Conservation (phyloP, 768 basidiomycete genomes). For the Lactarius psammicola region DNA sequence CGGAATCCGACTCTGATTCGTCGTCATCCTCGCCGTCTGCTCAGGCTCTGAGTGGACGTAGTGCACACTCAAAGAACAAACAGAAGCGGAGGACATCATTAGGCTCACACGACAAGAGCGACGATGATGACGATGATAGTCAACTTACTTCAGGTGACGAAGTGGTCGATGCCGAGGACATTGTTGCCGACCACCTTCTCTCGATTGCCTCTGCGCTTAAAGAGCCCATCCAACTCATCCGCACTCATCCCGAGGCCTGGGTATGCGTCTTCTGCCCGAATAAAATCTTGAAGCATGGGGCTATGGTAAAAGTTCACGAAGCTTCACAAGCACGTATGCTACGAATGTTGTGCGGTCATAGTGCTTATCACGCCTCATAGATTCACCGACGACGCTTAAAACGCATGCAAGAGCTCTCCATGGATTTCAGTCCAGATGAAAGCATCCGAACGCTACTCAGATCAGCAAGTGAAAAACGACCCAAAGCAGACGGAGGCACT, state of each 20-base stretch:
- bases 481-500: conserved; percentile 10
- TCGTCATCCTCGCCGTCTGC: conserved; percentile 35
- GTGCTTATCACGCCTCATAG: conserved; percentile 37
- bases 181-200: conserved; percentile 44
- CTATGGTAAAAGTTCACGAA: conserved; percentile 57
- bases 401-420: conserved; percentile 47
- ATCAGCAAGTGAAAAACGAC: conserved; percentile 7
- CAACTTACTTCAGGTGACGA: conserved; percentile 31
- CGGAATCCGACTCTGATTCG: conserved; percentile 57
- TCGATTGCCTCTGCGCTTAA: conserved; percentile 57
- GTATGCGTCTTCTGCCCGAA: conserved; percentile 70
- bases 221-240: conserved; percentile 62
- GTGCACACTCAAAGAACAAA: conserved; percentile 5
- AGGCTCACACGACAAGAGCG: conserved; percentile 36
- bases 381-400: conserved; percentile 62
- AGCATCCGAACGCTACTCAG: conserved; percentile 46
- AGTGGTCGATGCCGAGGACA: conserved; percentile 28
- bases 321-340: conserved; percentile 57
- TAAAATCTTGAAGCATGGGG: conserved; percentile 61
- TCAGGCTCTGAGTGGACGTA: background rate
- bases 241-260: conserved; percentile 52
- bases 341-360: conserved; percentile 22
- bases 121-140: conserved; percentile 28
- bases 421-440: conserved; percentile 40
- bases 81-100: conserved; percentile 6